Evolutionary conservation across 1,284 basidiomycete genomes (phyloP).

Genomic region (Thecaphora thlaspeos): DNA sequence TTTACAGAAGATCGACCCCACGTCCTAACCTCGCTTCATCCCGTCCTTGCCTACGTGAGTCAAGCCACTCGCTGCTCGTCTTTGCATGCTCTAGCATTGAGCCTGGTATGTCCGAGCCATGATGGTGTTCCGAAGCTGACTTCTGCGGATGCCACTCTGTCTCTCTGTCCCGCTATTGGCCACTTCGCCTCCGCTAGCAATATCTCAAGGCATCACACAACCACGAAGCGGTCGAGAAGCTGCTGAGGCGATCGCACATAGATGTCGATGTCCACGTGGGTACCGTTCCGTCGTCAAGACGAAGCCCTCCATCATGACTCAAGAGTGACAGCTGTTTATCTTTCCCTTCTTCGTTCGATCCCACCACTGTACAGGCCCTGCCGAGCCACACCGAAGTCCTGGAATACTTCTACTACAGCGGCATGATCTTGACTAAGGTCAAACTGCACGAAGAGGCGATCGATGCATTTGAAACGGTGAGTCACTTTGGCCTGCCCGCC

Average conservation of each 20-base stretch:
- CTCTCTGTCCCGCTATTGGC: neutral
- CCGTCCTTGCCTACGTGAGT: constrained; percentile 33
- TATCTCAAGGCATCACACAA: constrained; percentile 33
- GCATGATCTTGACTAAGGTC: constrained; percentile 35
- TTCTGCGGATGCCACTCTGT: too few relatives aligned
- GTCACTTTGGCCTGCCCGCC: constrained; percentile 5
- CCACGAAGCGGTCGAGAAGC: constrained; percentile 26
- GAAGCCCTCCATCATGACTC: constrained; percentile 22
- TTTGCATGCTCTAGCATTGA: constrained; percentile 2
- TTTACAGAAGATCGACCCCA: constrained; percentile 3
- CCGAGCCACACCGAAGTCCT: constrained; percentile 32
- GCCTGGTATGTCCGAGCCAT: too few relatives aligned
- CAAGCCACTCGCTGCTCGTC: too few relatives aligned
- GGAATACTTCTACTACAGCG: constrained; percentile 49
- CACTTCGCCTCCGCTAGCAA: constrained; percentile 5
- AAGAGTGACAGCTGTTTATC: too few relatives aligned
- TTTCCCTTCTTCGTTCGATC: too few relatives aligned
- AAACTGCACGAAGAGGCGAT: constrained; percentile 27
- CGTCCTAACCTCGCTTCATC: constrained; percentile 34
- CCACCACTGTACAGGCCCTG: too few relatives aligned
- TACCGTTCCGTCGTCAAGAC: neutral
- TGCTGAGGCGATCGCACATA: constrained; percentile 29
- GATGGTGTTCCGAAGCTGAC: too few relatives aligned
- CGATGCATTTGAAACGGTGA: constrained; percentile 43
- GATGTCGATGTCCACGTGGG: constrained; percentile 22